Evolutionary conservation across 768 basidiomycete genomes (phyloP).

Genomic region (Lentinula sp.): DNA sequence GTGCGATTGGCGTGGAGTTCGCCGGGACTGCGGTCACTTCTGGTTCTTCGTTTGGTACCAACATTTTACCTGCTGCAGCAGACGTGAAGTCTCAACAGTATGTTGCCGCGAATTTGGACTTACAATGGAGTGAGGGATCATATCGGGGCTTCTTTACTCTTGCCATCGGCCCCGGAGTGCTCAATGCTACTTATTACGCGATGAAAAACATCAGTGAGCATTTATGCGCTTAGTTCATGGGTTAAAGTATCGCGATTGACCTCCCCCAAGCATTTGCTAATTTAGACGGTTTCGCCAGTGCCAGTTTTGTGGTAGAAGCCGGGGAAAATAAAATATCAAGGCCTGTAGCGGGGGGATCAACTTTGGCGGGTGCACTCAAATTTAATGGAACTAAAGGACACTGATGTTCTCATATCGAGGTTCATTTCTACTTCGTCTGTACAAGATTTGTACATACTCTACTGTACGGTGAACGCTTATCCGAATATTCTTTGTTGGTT

Average conservation of each 20-base stretch:
- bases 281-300: slow-evolving; percentile 37
- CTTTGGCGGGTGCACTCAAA: slow-evolving; percentile 40
- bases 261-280: slow-evolving; percentile 29
- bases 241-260: neutral
- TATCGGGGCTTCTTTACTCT: slow-evolving; percentile 57
- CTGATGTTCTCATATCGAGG: neutral
- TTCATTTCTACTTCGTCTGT: neutral
- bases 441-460: neutral
- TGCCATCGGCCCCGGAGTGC: slow-evolving; percentile 33
- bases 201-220: slow-evolving; percentile 42
- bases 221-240: neutral
- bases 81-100: slow-evolving; percentile 29
- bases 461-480: too few relatives aligned
- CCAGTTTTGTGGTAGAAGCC: slow-evolving; percentile 33
- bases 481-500: too few relatives aligned
- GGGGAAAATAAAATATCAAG: slow-evolving; percentile 41
- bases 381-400: slow-evolving; percentile 10
- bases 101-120: slow-evolving; percentile 36
- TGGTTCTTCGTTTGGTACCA: slow-evolving; percentile 36
- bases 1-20: slow-evolving; percentile 54
- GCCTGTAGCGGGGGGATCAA: slow-evolving; percentile 40
- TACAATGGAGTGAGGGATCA: slow-evolving; percentile 59
- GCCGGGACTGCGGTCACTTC: slow-evolving; percentile 58
- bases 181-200: slow-evolving; percentile 50
- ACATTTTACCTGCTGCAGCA: slow-evolving; percentile 30